These are phyloP conservation scores for Polymyxa betae DNA, from an alignment of 208 protist genomes.

Conservation along the genomic window DNA sequence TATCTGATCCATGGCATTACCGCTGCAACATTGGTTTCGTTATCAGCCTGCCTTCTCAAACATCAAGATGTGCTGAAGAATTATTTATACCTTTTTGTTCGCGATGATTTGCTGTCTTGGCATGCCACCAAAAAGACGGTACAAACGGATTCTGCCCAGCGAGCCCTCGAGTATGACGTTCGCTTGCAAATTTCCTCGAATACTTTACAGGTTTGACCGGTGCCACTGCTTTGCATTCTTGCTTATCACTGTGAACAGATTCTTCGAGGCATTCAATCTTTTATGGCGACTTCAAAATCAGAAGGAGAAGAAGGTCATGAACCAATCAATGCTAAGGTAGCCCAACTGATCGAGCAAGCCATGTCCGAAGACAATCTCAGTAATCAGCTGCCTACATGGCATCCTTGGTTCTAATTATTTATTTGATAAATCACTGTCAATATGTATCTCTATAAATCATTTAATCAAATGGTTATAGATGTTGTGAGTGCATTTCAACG, in stretches of 20 bases:
- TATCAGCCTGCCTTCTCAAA: conserved; percentile 53
- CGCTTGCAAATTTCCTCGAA: conserved; percentile 50
- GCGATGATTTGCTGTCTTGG: conserved; percentile 63
- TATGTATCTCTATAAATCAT: neutral
- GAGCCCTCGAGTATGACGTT: conserved; percentile 29
- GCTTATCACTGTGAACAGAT: neutral
- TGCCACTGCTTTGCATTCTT: neutral
- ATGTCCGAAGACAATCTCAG: conserved; percentile 44
- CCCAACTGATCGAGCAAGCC: conserved; percentile 51
- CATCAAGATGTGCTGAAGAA: conserved; percentile 59
- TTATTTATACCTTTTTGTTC: conserved; percentile 60
- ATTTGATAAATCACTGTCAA: neutral
- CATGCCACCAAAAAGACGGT: conserved; percentile 58
- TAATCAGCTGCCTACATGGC: conserved; percentile 45
- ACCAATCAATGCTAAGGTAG: conserved; percentile 57
- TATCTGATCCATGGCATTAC: conserved; percentile 52
- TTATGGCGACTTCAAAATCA: conserved; percentile 54
- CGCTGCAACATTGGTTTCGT: conserved; percentile 12
- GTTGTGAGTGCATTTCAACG: neutral
- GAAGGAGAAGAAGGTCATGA: neutral
- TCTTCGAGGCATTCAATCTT: conserved; percentile 31
- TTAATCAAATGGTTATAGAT: neutral
- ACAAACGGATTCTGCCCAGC: neutral
- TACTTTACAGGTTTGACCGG: neutral
- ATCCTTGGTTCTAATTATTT: conserved; percentile 59